phyloP scores from a whole-genome alignment of 352 stramenopile species.

The Phytophthora pluvialis region DNA sequence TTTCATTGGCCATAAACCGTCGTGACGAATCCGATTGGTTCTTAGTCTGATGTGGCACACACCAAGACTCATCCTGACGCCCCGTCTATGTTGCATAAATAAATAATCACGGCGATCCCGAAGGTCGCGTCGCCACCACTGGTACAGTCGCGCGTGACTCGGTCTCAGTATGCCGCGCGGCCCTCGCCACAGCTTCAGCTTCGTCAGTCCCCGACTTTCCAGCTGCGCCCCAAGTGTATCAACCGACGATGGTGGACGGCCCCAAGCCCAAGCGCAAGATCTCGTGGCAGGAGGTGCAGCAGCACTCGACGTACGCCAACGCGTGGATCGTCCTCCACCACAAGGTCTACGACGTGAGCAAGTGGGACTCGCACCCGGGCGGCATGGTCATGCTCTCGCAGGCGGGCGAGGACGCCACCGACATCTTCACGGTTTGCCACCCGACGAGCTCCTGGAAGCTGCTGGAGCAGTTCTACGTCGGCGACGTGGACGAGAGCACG shows the following conservation, averaged over 20 bases:
- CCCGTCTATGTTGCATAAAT: conserved; percentile 10
- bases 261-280: conserved; percentile 69
- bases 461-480: conserved; percentile 98
- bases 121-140: conserved; percentile 27
- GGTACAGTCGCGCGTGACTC: conserved; percentile 24
- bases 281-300: conserved; percentile 76
- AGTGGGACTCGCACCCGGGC: conserved; percentile 86
- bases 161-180: conserved; percentile 6
- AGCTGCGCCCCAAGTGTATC: conserved; percentile 9
- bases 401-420: conserved; percentile 97
- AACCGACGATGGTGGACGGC: conserved; percentile 63
- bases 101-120: conserved; percentile 30
- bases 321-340: conserved; percentile 92
- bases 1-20: conserved; percentile 14
- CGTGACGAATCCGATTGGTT: conserved; percentile 3
- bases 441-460: conserved; percentile 92
- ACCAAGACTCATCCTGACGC: background rate
- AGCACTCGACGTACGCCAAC: conserved; percentile 77
- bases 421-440: conserved; percentile 99
- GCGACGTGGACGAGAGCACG: conserved; percentile 91
- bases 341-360: conserved; percentile 92
- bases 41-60: conserved; percentile 6
- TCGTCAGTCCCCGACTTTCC: conserved; percentile 38
- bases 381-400: conserved; percentile 97
- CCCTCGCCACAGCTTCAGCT: conserved; percentile 26